Base-by-base conservation (phyloP, 2,329 filamentous ascomycete genomes). In the Colletotrichum nymphaeae region DNA sequence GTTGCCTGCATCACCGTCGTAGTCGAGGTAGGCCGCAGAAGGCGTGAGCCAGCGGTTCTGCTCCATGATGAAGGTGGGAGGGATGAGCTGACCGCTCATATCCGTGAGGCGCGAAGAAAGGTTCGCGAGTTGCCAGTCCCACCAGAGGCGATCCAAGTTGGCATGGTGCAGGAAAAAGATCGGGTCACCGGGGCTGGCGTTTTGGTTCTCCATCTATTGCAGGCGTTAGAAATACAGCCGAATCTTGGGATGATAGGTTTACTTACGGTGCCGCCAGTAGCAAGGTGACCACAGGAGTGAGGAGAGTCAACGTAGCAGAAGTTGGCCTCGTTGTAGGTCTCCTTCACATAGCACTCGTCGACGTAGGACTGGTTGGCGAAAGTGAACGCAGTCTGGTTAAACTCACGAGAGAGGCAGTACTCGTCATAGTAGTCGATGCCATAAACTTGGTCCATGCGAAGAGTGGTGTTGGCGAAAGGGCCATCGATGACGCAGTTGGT, bases 401-500 rank as follows among this genome's bases (percentile, higher is more conserved):
- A 70, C 16, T 22, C 12, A 4, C 67, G 67, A 19, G 67, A 58
- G 11, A 70, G 60, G 37, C 67, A 70, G 67, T 65, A 65, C 53
- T 65, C 67, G 30, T 70, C 60, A 55, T 70, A 70, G 55, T 65
- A 65, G 53, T 70, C 55, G 19, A 70, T 62, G 19, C 67, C 60
- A n/a, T 35, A 70, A 35, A 70, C 28, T 42, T 70, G 67, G n/a
- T 70, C 67, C 67, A 65, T 70, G 37, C 60, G 67, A 52, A 70
- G 67, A 1, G 67, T 70, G 3, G 60, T 70, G 1, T 76, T 75
- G 2, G 76, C 78, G 42, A 78, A 80, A 0, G 79, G 73, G 1
- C 79, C 78, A 1, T 55, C 75, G 32, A 76, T 64, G 24, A 79
- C 75, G 24, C 78, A 79, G 53, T 59, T 53, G 12, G 53, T 28